Conservation (phyloP, 495 filamentous ascomycete genomes). For the Aspergillus diversus region DNA sequence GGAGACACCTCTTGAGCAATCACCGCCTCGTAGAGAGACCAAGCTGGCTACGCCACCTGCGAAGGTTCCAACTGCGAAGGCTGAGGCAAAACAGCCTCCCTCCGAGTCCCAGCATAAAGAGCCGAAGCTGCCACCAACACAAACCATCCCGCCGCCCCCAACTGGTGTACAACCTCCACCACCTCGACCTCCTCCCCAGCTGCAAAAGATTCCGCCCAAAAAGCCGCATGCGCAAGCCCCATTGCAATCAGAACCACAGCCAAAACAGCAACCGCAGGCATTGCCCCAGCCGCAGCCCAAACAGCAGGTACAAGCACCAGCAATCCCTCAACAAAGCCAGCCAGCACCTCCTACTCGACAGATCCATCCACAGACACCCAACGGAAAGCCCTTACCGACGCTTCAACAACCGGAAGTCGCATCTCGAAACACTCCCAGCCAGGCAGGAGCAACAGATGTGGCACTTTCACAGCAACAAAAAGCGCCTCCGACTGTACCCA, state of each 20-base stretch:
- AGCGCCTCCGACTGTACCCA: conserved; percentile 24
- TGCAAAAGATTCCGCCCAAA: conserved; percentile 18
- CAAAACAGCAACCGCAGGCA: not conserved
- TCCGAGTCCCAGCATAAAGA: conserved; percentile 25
- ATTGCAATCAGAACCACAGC: not conserved
- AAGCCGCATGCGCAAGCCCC: conserved; percentile 14
- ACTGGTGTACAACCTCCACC: not conserved
- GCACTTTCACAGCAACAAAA: conserved; percentile 27
- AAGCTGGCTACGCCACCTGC: conserved; percentile 20
- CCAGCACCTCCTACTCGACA: conserved; percentile 31
- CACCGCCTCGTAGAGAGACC: conserved; percentile 1
- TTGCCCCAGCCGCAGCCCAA: conserved; percentile 11
- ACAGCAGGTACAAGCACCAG: conserved; percentile 21
- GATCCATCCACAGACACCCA: conserved; percentile 34
- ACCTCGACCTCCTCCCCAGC: not conserved
- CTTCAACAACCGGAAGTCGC: conserved; percentile 40
- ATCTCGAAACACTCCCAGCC: conserved; percentile 19
- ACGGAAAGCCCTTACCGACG: conserved; percentile 40
- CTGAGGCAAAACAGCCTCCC: conserved; percentile 29
- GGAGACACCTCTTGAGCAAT: conserved; percentile 23
- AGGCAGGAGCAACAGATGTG: conserved; percentile 26
- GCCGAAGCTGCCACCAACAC: conserved; percentile 14
- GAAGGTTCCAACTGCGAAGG: not conserved
- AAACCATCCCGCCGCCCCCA: conserved; percentile 13
- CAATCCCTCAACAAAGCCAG: conserved; percentile 19